Conservation (phyloP, 1,284 basidiomycete species). For the Irpex lacteus region DNA sequence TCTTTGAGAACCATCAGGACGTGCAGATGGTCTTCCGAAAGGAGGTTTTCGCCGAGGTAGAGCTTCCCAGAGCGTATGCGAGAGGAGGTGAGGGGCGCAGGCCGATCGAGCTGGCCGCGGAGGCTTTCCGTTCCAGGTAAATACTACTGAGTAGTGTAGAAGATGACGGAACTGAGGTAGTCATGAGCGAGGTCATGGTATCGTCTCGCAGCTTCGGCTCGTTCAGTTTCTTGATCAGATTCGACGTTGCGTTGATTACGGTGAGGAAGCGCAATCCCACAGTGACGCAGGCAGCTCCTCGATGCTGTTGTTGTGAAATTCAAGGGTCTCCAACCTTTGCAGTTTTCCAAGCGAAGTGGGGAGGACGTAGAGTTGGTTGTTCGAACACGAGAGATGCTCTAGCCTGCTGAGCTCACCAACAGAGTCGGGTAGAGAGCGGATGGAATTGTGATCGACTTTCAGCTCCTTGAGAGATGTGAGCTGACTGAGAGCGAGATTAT, state of each 20-base stretch:
- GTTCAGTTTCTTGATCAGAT: slow-evolving; percentile 77
- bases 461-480: slow-evolving; percentile 74
- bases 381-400: slow-evolving; percentile 79
- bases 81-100: slow-evolving; percentile 53
- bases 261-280: slow-evolving; percentile 84
- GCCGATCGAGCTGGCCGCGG: slow-evolving; percentile 33
- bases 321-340: slow-evolving; percentile 74
- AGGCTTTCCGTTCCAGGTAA: slow-evolving; percentile 41
- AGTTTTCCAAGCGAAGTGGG: slow-evolving; percentile 81
- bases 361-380: slow-evolving; percentile 82
- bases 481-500: slow-evolving; percentile 70
- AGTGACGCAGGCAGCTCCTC: slow-evolving; percentile 73
- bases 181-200: neutral
- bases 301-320: slow-evolving; percentile 92
- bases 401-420: slow-evolving; percentile 75
- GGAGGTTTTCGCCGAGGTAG: slow-evolving; percentile 87
- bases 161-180: slow-evolving; percentile 4
- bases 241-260: slow-evolving; percentile 87
- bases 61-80: slow-evolving; percentile 74
- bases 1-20: slow-evolving; percentile 74
- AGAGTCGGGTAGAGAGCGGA: slow-evolving; percentile 82
- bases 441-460: slow-evolving; percentile 84
- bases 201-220: slow-evolving; percentile 42
- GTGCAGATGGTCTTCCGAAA: slow-evolving; percentile 82
- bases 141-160: slow-evolving; percentile 6